These are phyloP conservation scores for Botrytis squamosa DNA, from an alignment of 2,329 filamentous ascomycete genomes.

Conservation along the genomic window DNA sequence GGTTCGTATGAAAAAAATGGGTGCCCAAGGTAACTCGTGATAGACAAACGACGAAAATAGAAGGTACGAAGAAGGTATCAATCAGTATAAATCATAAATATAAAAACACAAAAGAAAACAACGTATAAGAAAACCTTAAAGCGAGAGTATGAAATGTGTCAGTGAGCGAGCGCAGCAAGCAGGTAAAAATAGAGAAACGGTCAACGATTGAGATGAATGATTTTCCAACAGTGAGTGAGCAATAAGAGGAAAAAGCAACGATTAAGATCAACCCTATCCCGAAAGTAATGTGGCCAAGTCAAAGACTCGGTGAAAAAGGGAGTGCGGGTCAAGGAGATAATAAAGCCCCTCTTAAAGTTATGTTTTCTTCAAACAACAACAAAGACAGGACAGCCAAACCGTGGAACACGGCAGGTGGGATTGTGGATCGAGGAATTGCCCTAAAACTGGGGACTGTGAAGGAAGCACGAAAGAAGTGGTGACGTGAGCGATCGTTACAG, in stretches of 20 bases:
- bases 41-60: constrained; percentile 9
- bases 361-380: constrained; percentile 7
- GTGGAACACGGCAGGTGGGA: constrained; percentile 10
- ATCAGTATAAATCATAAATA: constrained; percentile 14
- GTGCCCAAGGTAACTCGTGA: constrained; percentile 13
- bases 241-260: constrained; percentile 7
- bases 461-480: constrained; percentile 12
- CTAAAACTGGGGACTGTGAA: constrained; percentile 13
- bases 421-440: constrained; percentile 17
- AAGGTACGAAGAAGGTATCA: constrained; percentile 11
- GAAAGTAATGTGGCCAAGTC: constrained; percentile 8
- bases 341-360: constrained; percentile 8
- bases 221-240: background rate
- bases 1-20: constrained; percentile 14
- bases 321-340: constrained; percentile 14
- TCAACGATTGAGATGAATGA: constrained; percentile 8
- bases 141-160: background rate
- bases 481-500: constrained; percentile 11
- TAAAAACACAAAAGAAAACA: constrained; percentile 15
- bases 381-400: constrained; percentile 9
- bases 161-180: constrained; percentile 18
- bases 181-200: constrained; percentile 12
- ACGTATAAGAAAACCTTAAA: background rate
- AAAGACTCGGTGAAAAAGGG: constrained; percentile 15
- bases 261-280: constrained; percentile 9